These are phyloP conservation scores for Pseudozyma flocculosa DNA, from an alignment of 1,284 basidiomycete genomes.

Conservation along the genomic window DNA sequence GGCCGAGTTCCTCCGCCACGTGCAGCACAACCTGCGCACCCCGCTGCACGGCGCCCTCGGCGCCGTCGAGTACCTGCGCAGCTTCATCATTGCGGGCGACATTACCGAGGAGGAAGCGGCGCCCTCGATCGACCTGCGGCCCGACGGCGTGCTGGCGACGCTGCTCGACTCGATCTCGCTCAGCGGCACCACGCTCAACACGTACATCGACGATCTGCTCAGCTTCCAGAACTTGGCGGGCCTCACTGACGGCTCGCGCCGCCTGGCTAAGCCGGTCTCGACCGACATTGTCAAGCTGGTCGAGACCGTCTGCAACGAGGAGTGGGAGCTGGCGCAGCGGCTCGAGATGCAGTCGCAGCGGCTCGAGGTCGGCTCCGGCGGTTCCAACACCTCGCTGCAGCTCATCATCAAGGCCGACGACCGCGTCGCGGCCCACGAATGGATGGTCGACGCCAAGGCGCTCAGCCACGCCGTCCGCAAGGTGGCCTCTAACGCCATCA, in stretches of 20 bases:
- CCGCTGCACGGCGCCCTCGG: conserved; percentile 48
- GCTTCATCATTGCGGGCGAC: conserved; percentile 16
- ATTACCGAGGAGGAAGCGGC: conserved; percentile 14
- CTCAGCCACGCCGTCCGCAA: conserved; percentile 38
- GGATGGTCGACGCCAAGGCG: conserved; percentile 17
- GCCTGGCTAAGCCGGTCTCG: conserved; percentile 7
- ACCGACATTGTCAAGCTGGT: conserved; percentile 24
- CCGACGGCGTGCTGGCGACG: conserved; percentile 30
- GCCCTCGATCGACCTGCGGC: conserved; percentile 25
- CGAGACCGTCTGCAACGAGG: conserved; percentile 38
- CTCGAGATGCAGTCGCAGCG: conserved; percentile 17
- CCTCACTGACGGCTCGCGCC: conserved; percentile 6
- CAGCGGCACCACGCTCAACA: conserved; percentile 36
- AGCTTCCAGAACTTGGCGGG: conserved; percentile 42
- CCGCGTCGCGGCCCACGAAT: conserved; percentile 14
- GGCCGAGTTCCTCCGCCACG: conserved; percentile 34
- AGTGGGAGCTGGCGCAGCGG: conserved; percentile 36
- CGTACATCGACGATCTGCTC: conserved; percentile 46
- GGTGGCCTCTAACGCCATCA: conserved; percentile 40
- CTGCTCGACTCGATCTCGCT: conserved; percentile 39
- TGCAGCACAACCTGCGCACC: conserved; percentile 47
- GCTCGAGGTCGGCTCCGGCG: conserved; percentile 10
- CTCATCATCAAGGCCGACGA: conserved; percentile 34
- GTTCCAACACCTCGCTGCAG: conserved; percentile 6
- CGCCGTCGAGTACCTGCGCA: conserved; percentile 38